phyloP scores from a whole-genome alignment of 2,329 filamentous ascomycete genomes.

The Pyrenophora teres region DNA sequence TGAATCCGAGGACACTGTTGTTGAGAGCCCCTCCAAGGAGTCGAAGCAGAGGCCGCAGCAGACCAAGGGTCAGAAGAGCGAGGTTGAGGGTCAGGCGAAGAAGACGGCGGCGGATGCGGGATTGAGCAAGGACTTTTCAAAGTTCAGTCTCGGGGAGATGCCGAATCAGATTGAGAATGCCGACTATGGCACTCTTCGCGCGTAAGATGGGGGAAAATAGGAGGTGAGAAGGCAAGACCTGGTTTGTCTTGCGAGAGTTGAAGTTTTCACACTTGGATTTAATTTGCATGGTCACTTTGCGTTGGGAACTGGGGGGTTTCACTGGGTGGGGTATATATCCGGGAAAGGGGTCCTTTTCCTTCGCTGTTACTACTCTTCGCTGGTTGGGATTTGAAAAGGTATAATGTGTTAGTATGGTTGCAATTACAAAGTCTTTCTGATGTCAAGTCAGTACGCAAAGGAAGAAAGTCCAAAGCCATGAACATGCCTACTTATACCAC shows the following conservation, averaged over 20 bases:
- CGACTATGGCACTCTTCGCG: conserved; percentile 37
- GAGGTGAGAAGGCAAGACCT: background rate
- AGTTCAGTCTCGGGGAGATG: conserved; percentile 35
- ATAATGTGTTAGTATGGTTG: too few relatives aligned
- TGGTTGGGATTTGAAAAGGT: too few relatives aligned
- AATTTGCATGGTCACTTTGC: conserved; percentile 7
- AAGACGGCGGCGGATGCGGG: conserved; percentile 3
- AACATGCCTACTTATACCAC: too few relatives aligned
- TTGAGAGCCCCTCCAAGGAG: conserved; percentile 24
- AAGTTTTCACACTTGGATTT: background rate
- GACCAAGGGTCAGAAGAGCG: conserved; percentile 5
- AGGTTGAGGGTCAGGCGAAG: conserved; percentile 21
- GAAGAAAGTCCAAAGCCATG: too few relatives aligned
- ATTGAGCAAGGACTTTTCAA: conserved; percentile 28
- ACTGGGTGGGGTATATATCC: background rate
- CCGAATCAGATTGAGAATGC: conserved; percentile 37
- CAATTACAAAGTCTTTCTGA: too few relatives aligned
- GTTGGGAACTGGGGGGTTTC: background rate
- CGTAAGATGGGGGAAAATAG: background rate
- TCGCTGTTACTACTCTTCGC: background rate
- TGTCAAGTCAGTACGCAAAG: too few relatives aligned
- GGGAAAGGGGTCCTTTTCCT: background rate
- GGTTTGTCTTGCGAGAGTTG: too few relatives aligned
- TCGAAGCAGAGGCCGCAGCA: background rate
- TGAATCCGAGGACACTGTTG: conserved; percentile 31